Percentiles rank a stretch among this genome's conserved stretches.
Evolutionary conservation across 139 green algal species (phyloP).

Genomic region (Pseudopediastrum boryanum): DNA sequence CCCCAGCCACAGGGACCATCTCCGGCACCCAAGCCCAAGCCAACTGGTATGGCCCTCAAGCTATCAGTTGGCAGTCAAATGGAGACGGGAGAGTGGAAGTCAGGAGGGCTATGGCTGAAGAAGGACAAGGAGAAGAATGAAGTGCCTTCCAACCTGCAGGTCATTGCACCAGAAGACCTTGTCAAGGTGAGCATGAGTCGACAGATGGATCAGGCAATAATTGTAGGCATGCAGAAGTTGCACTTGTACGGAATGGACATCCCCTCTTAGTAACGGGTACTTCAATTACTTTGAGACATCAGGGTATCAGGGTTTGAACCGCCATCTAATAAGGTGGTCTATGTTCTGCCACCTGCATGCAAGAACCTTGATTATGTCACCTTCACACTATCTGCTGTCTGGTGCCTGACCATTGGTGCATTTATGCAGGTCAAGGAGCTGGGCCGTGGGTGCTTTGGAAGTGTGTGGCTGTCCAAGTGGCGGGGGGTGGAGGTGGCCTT

Average conservation of each 20-base stretch:
- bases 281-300: too few relatives aligned
- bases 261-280: too few relatives aligned
- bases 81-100: slow-evolving; percentile 39
- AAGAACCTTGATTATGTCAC: too few relatives aligned
- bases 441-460: slow-evolving; percentile 68
- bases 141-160: slow-evolving; percentile 52
- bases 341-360: too few relatives aligned
- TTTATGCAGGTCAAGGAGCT: slow-evolving; percentile 59
- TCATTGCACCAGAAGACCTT: slow-evolving; percentile 55
- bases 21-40: background rate
- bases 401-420: background rate
- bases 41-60: slow-evolving; percentile 1
- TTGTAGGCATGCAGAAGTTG: too few relatives aligned
- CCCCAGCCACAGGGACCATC: background rate
- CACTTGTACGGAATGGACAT: too few relatives aligned
- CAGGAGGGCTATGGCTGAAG: slow-evolving; percentile 23
- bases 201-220: too few relatives aligned
- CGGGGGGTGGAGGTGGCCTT: slow-evolving; percentile 72
- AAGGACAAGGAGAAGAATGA: slow-evolving; percentile 14
- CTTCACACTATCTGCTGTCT: background rate
- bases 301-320: too few relatives aligned
- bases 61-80: slow-evolving; percentile 30
- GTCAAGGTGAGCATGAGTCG: slow-evolving; percentile 44
- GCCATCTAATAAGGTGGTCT: too few relatives aligned
- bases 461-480: slow-evolving; percentile 66